A percentile compares a stretch with the other conserved stretches of the same genome.
These are phyloP conservation scores for Penicillium hordei DNA, from an alignment of 2,329 filamentous ascomycete species.

Conservation along the genomic window DNA sequence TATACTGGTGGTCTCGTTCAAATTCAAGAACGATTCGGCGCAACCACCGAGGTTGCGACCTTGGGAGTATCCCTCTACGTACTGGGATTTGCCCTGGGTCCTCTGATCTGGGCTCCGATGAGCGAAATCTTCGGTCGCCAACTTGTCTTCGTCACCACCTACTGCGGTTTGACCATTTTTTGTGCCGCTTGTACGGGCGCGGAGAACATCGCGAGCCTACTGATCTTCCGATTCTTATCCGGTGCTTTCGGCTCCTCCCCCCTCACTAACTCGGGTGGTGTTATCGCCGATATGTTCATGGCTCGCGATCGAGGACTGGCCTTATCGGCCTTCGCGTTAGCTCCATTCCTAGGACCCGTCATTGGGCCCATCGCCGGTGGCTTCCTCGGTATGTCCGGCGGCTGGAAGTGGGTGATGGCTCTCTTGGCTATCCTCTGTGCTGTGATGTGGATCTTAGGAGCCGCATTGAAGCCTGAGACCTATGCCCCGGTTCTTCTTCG, in stretches of 20 bases:
- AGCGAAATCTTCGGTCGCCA: slow-evolving; percentile 43
- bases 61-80: slow-evolving; percentile 49
- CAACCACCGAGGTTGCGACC: slow-evolving; percentile 40
- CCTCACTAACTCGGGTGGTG: slow-evolving; percentile 62
- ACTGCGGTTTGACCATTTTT: slow-evolving; percentile 56
- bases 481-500: slow-evolving; percentile 55
- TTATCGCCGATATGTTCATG: slow-evolving; percentile 62
- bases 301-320: slow-evolving; percentile 57
- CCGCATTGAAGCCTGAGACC: slow-evolving; percentile 36
- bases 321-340: slow-evolving; percentile 63
- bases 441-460: slow-evolving; percentile 50
- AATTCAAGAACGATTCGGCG: slow-evolving; percentile 38
- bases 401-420: slow-evolving; percentile 70
- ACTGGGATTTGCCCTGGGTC: slow-evolving; percentile 48
- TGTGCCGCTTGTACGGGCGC: slow-evolving; percentile 60
- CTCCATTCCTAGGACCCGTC: slow-evolving; percentile 66
- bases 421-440: slow-evolving; percentile 64
- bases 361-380: slow-evolving; percentile 67
- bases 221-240: slow-evolving; percentile 68
- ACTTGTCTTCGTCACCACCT: slow-evolving; percentile 35
- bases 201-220: slow-evolving; percentile 58
- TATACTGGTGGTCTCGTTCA: slow-evolving; percentile 43
- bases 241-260: slow-evolving; percentile 63
- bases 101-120: slow-evolving; percentile 47
- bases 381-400: slow-evolving; percentile 62